Conservation (phyloP, 768 basidiomycete genomes). For the Baorangia bicolor region DNA sequence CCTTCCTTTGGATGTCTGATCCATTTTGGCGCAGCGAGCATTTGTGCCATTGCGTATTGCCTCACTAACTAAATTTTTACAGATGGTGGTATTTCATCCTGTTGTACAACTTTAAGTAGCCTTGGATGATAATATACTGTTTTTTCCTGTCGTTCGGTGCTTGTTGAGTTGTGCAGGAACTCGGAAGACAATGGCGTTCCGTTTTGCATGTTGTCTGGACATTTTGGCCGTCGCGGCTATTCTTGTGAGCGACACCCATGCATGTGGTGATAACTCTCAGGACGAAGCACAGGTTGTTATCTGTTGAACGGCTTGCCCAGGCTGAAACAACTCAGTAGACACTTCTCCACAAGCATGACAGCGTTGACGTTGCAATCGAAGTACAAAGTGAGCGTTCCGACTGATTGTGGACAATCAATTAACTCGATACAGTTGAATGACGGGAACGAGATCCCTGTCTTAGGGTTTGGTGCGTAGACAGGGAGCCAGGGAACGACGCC, state of each 20-base stretch:
- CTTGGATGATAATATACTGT: neutral
- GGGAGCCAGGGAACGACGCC: neutral
- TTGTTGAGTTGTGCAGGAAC: neutral
- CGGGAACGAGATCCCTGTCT: constrained; percentile 7
- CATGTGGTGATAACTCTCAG: neutral
- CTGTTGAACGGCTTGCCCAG: neutral
- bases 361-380: constrained; percentile 4
- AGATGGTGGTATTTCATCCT: constrained; percentile 1
- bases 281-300: too few relatives aligned
- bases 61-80: constrained; percentile 3
- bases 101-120: neutral
- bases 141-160: neutral
- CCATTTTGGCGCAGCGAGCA: constrained; percentile 31
- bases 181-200: neutral
- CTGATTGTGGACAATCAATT: neutral
- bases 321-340: neutral
- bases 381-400: constrained; percentile 1
- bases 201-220: too few relatives aligned
- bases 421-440: constrained; percentile 1
- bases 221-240: neutral
- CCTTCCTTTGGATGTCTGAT: constrained; percentile 94
- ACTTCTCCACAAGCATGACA: neutral
- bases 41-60: neutral
- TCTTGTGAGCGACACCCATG: neutral
- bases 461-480: constrained; percentile 9